These are phyloP conservation scores for Ceriops zippeliana DNA, from an alignment of 345 rosid genomes.

Conservation along the genomic window DNA sequence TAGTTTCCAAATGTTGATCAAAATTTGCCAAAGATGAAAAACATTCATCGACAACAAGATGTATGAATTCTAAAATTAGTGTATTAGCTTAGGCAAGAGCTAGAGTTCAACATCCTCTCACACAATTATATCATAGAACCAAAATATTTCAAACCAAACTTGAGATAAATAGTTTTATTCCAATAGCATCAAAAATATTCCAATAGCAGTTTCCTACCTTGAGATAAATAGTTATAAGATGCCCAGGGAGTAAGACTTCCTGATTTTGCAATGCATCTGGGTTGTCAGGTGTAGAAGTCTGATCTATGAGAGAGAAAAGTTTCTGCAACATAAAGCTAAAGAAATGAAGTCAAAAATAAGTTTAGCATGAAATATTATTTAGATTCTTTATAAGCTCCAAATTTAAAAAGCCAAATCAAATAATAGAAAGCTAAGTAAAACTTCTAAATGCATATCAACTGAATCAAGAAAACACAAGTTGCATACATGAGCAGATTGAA, in stretches of 20 bases:
- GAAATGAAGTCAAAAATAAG: conserved; percentile 27
- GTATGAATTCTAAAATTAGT: too few species aligned
- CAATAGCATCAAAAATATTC: background rate
- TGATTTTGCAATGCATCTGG: conserved; percentile 96
- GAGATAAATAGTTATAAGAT: conserved; percentile 75
- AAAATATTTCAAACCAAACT: conserved; percentile 24
- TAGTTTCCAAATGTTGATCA: too few species aligned
- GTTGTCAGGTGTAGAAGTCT: conserved; percentile 80
- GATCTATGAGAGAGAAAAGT: conserved; percentile 90
- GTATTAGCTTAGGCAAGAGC: too few species aligned
- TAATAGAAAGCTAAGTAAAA: too few species aligned
- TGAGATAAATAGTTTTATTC: conserved; percentile 64
- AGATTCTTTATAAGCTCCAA: background rate
- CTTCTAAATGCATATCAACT: background rate
- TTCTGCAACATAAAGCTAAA: conserved; percentile 90
- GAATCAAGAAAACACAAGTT: background rate
- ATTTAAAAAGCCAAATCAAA: too few species aligned
- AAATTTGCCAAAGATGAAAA: too few species aligned
- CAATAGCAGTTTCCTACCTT: conserved; percentile 47
- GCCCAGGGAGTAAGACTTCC: conserved; percentile 93
- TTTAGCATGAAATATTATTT: conserved; percentile 1
- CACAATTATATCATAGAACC: too few species aligned
- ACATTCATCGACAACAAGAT: too few species aligned
- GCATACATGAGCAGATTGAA: conserved; percentile 86
- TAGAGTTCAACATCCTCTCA: too few species aligned